phyloP scores from a whole-genome alignment of 345 rosid genomes.

The Populus simonii region DNA sequence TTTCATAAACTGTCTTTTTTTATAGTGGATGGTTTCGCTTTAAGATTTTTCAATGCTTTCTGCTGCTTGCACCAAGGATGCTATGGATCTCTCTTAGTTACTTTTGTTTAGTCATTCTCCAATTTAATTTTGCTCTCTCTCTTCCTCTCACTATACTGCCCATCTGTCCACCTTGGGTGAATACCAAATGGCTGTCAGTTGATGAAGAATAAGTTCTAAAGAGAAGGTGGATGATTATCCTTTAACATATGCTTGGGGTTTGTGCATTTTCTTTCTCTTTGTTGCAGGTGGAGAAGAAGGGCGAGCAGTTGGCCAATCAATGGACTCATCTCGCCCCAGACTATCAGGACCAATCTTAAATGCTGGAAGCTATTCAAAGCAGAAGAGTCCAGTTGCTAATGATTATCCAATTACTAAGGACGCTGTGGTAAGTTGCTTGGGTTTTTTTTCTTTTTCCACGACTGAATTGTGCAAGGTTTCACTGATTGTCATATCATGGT shows the following conservation, averaged over 20 bases:
- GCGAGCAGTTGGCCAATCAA: constrained; percentile 42
- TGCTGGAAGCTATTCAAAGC: constrained; percentile 61
- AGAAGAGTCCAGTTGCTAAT: constrained; percentile 54
- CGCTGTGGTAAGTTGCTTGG: constrained; percentile 44
- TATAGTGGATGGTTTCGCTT: not conserved
- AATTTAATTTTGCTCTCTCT: not conserved
- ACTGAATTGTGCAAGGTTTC: not conserved
- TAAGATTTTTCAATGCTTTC: not conserved
- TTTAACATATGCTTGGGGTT: not conserved
- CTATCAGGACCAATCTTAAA: constrained; percentile 56
- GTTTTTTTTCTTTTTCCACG: not conserved
- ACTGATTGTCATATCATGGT: not conserved
- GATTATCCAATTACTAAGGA: constrained; percentile 53
- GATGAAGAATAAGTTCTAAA: not conserved
- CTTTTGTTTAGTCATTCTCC: not conserved
- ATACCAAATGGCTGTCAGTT: not conserved
- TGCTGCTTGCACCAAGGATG: not conserved
- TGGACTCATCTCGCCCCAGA: constrained; percentile 72
- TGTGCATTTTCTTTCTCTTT: not conserved
- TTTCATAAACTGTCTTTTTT: not conserved
- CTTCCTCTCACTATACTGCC: not conserved
- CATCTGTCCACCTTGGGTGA: not conserved
- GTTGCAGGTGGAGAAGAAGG: constrained; percentile 47
- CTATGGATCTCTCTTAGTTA: not conserved
- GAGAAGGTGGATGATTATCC: not conserved